Evolutionary conservation across 1,139 yeast genomes (phyloP), one percentile per base, ranked within the genome.

Genomic region (Geotrichum cucujoidarum): DNA sequence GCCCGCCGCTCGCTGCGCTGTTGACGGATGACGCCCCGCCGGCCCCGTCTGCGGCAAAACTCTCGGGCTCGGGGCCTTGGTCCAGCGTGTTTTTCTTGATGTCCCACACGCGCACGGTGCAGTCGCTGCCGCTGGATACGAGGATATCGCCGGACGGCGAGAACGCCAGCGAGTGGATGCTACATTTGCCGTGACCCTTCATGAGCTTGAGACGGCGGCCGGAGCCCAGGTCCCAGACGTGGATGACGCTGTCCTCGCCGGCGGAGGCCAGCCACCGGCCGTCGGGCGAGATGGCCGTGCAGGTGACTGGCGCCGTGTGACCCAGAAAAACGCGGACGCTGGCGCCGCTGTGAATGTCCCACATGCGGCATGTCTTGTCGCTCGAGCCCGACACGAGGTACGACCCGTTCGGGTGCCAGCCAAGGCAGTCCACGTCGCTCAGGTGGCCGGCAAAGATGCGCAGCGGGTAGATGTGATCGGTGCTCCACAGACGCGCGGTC

Each of bases 201-300:
- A 80, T 76, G 31, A 63, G 56, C 67, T 90, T 90, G 55, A 92
- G 72, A 48, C 90, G 73, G 55, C 95, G 76, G 14, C 97, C 98
- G 2, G 92, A 78, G 1, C 97, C 96, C 47, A 87, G 81, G 69
- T 94, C 98, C 96, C 97, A 94, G 39, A 94, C 75, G 62, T 85
- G 85, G 40, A 94, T 85, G 18, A 84, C 77, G 47, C 89, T 83
- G 64, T 90, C 98, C 63, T 90, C 97, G 43, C 96, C 95, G 10
- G 95, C 97, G 53, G 92, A 80, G 2, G 97, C 97, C 51, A 92
- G 71, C 95, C 96, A 87, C 60, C 97, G 76, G 2, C 99, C 99
- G 67, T 92, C 97, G 0, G 97, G 97, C 0, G 95, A 84, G 8
- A 88, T 95, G 0, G 95, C 89, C 59, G 88, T 73, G 38, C 89